Conservation (phyloP, 1,284 basidiomycete species). For the Inonotus hispidus region DNA sequence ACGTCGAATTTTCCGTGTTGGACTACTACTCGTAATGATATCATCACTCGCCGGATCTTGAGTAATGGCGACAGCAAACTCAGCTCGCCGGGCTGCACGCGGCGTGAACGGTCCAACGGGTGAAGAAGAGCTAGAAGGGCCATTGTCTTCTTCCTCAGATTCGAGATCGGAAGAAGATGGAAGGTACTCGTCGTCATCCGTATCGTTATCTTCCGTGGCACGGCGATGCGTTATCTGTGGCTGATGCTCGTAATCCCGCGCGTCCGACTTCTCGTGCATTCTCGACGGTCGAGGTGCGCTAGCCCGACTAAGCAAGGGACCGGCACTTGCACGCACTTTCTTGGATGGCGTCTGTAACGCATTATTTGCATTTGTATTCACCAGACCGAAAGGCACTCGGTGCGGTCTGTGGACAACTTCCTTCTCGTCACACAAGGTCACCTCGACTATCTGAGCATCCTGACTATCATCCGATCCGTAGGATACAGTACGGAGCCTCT, state of each 20-base stretch:
- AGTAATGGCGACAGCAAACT: neutral
- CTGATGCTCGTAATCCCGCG: neutral
- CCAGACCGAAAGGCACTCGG: constrained; percentile 1
- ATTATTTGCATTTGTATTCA: neutral
- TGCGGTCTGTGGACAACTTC: neutral
- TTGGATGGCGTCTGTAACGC: constrained; percentile 4
- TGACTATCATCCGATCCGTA: constrained; percentile 13
- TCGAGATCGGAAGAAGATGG: constrained; percentile 14
- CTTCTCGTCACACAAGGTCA: neutral
- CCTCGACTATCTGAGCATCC: constrained; percentile 8
- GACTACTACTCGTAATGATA: constrained; percentile 9
- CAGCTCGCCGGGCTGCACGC: neutral
- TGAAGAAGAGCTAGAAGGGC: constrained; percentile 8
- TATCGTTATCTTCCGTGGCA: neutral
- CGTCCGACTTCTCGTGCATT: neutral
- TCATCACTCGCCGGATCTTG: constrained; percentile 12
- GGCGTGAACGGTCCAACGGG: constrained; percentile 17
- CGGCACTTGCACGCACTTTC: neutral
- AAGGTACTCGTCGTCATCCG: constrained; percentile 11
- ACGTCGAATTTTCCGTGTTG: constrained; percentile 7
- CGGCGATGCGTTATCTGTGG: neutral
- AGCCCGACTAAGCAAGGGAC: neutral
- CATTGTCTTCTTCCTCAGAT: constrained; percentile 13
- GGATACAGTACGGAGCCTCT: constrained; percentile 6
- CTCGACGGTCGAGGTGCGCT: neutral